These are phyloP conservation scores for Moniliella sp. DNA, from an alignment of 1,284 basidiomycete genomes.

Conservation along the genomic window DNA sequence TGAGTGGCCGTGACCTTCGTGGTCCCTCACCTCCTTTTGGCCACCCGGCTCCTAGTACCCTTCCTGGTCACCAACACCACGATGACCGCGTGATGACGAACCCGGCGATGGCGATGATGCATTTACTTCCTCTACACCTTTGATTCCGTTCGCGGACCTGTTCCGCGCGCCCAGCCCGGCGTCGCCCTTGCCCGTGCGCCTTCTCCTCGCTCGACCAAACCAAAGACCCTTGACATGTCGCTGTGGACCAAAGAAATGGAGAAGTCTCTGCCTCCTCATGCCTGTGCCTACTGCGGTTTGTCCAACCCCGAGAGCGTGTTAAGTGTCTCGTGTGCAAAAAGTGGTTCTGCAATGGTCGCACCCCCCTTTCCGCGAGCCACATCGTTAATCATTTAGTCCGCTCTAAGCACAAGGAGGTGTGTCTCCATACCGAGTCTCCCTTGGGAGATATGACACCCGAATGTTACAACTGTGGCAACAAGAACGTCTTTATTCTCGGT, in stretches of 20 bases:
- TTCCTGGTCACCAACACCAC: no score
- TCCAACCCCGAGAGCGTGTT: slow-evolving; percentile 84
- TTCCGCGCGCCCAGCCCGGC: no score
- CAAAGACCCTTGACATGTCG: no score
- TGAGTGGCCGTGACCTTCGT: slow-evolving; percentile 7
- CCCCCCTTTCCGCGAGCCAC: slow-evolving; percentile 76
- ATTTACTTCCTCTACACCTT: no score
- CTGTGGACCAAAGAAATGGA: slow-evolving; percentile 45
- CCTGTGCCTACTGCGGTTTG: slow-evolving; percentile 65
- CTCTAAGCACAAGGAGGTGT: slow-evolving; percentile 96
- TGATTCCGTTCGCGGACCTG: no score
- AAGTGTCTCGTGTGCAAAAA: slow-evolving; percentile 87
- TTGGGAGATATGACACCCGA: slow-evolving; percentile 92
- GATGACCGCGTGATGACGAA: no score
- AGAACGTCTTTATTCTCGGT: slow-evolving; percentile 95
- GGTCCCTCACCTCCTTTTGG: no score
- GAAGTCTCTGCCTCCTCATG: slow-evolving; percentile 43
- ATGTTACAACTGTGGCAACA: slow-evolving; percentile 96
- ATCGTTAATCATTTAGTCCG: slow-evolving; percentile 97
- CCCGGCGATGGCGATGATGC: no score
- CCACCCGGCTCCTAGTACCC: no score
- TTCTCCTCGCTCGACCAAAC: no score
- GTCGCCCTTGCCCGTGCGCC: no score
- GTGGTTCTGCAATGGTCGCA: slow-evolving; percentile 96
- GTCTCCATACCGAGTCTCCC: slow-evolving; percentile 77